phyloP scores from a whole-genome alignment of 306 rosid genomes.

The Corylus heterophylla region DNA sequence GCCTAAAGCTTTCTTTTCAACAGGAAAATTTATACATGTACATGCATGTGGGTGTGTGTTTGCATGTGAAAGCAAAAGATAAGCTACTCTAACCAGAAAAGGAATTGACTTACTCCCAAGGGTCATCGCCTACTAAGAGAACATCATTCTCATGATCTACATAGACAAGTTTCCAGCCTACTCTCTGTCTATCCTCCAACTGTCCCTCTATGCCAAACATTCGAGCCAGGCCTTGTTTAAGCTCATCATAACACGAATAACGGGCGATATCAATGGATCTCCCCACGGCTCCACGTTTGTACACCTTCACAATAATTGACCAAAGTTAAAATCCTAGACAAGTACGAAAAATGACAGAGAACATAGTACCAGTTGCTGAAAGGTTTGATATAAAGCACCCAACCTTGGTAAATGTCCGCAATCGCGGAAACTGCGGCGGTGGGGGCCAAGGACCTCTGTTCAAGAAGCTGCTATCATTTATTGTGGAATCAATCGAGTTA shows the following conservation, averaged over 20 bases:
- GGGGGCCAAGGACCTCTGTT: slow-evolving; percentile 77
- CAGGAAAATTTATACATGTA: not conserved
- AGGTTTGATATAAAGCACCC: slow-evolving; percentile 15
- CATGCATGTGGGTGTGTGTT: not conserved
- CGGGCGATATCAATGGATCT: slow-evolving; percentile 91
- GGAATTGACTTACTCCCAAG: slow-evolving; percentile 82
- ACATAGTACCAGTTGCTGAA: not conserved
- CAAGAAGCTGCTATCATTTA: slow-evolving; percentile 69
- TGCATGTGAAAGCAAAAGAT: slow-evolving; percentile 2
- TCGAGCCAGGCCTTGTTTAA: slow-evolving; percentile 89
- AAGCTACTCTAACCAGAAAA: slow-evolving; percentile 4
- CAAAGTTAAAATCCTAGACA: slow-evolving; percentile 17
- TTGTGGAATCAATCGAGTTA: slow-evolving; percentile 81
- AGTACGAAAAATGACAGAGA: not conserved
- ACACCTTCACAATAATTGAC: slow-evolving; percentile 52
- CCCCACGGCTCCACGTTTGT: slow-evolving; percentile 99
- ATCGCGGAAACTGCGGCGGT: slow-evolving; percentile 69
- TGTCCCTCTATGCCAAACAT: slow-evolving; percentile 96
- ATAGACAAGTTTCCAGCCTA: slow-evolving; percentile 96
- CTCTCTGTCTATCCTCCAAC: slow-evolving; percentile 78
- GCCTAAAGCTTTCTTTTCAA: not conserved
- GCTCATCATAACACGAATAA: slow-evolving; percentile 82
- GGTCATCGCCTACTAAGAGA: slow-evolving; percentile 94
- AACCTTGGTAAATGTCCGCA: slow-evolving; percentile 98
- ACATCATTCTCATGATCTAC: slow-evolving; percentile 94